Evolutionary conservation across 345 rosid genomes (phyloP), one percentile per base, ranked within the genome.

Genomic region (Salix arbutifolia): DNA sequence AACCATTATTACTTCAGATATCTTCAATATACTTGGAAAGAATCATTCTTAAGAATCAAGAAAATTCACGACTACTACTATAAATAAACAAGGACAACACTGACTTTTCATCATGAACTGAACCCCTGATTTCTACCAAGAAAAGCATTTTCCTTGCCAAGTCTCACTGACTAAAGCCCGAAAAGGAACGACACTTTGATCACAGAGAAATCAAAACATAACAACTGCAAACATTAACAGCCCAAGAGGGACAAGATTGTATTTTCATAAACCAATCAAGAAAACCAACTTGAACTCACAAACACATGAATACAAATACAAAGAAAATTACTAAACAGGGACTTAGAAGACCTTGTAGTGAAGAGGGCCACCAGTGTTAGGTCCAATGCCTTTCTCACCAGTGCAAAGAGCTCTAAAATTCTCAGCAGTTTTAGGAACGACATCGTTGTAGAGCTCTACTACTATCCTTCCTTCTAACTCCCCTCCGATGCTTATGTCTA

Each of bases 321-420:
- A 9, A 21, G 16, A 23, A 11, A 21, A 58, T 10, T 44, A 35
- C 31, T 37, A 1, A 8, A 31, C 17, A 52, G 40, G 35, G 18
- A 67, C 1, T 67, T 65, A 62, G 64, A 31, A 74, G 76, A 91
- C 98, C 97, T 96, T 96, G 86, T 86, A 92, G 77, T 96, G 98
- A 72, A 96, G 97, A 76, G 95, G 93, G 19, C 76, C 90, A 18
- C 84, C 90, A 8, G 98, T 90, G 74, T 81, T 79, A 33, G 97
- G 92, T 3, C 92, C 99, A 80, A 90, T 79, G 86, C 97, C 99
- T 85, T 88, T 96, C 82, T 94, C 95, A 0, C 99, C 97, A 44
- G 95, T 92, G 77, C 99, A 96, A 62, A 96, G 95, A 46, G 96
- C 91, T 74, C 99, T 85, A 85, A 96, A 96, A 85, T 96, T 96